Evolutionary conservation across 805 yeast species (phyloP).

Genomic region (Cyberlindnera bimundalis): DNA sequence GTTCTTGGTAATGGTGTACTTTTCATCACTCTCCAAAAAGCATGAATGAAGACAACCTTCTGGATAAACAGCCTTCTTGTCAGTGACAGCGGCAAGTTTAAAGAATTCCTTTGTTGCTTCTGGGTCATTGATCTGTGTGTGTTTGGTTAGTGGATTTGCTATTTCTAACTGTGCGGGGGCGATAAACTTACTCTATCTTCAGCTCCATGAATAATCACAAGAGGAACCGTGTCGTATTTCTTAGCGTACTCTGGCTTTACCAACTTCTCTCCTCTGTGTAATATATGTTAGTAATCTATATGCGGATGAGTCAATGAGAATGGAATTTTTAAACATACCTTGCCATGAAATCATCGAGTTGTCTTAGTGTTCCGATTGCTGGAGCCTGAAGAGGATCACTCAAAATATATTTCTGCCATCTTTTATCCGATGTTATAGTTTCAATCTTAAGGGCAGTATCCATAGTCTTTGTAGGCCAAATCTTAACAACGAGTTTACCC

Average conservation of each 20-base stretch:
- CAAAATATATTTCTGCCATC: slow-evolving; percentile 43
- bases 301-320: no score
- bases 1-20: slow-evolving; percentile 33
- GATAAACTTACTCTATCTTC: slow-evolving; percentile 56
- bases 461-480: slow-evolving; percentile 47
- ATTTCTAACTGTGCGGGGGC: slow-evolving; percentile 12
- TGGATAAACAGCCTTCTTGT: slow-evolving; percentile 20
- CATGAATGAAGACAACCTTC: slow-evolving; percentile 42
- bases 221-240: slow-evolving; percentile 35
- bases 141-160: slow-evolving; percentile 4
- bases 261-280: slow-evolving; percentile 51
- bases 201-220: slow-evolving; percentile 59
- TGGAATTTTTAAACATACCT: slow-evolving; percentile 21
- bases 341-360: slow-evolving; percentile 54
- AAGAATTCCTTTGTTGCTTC: slow-evolving; percentile 20
- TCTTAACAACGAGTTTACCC: slow-evolving; percentile 38
- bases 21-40: slow-evolving; percentile 43
- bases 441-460: slow-evolving; percentile 54
- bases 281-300: slow-evolving; percentile 4
- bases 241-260: slow-evolving; percentile 34
- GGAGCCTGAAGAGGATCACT: slow-evolving; percentile 43
- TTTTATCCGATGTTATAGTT: slow-evolving; percentile 48
- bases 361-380: slow-evolving; percentile 49
- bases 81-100: slow-evolving; percentile 14
- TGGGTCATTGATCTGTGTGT: slow-evolving; percentile 49